Evolutionary conservation across 306 rosid species (phyloP).

Genomic region (Cicer judaicum): DNA sequence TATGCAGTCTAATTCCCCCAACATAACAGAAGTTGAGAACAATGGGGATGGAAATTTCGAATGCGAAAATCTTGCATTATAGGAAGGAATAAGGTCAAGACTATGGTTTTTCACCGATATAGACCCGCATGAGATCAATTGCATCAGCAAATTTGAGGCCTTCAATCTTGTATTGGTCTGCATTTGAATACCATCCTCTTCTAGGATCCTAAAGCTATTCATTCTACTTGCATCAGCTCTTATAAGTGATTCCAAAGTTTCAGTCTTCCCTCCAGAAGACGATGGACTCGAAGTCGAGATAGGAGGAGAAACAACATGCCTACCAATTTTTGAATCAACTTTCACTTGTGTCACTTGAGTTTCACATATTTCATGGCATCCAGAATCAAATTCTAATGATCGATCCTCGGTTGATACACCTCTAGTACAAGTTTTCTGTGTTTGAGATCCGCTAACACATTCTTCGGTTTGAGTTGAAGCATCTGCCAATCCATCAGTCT

Average conservation of each 20-base stretch:
- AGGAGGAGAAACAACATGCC: slow-evolving; percentile 63
- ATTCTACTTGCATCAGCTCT: slow-evolving; percentile 87
- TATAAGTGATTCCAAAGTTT: slow-evolving; percentile 85
- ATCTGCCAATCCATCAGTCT: slow-evolving; percentile 76
- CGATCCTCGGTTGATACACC: slow-evolving; percentile 92
- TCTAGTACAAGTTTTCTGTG: slow-evolving; percentile 74
- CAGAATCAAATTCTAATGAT: slow-evolving; percentile 51
- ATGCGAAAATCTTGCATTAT: slow-evolving; percentile 69
- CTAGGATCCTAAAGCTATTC: slow-evolving; percentile 75
- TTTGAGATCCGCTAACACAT: slow-evolving; percentile 46
- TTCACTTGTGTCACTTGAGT: slow-evolving; percentile 47
- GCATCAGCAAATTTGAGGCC: slow-evolving; percentile 78
- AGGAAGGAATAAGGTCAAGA: slow-evolving; percentile 78
- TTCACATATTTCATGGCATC: slow-evolving; percentile 51
- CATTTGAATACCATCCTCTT: slow-evolving; percentile 69
- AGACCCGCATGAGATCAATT: slow-evolving; percentile 90
- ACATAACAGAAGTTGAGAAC: slow-evolving; percentile 69
- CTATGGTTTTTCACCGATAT: slow-evolving; percentile 82
- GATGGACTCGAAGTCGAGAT: slow-evolving; percentile 64
- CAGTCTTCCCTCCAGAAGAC: slow-evolving; percentile 79
- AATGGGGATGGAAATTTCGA: slow-evolving; percentile 76
- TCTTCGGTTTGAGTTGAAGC: slow-evolving; percentile 97
- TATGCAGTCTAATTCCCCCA: slow-evolving; percentile 73
- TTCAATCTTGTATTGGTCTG: slow-evolving; percentile 68
- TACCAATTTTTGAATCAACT: slow-evolving; percentile 58